Conservation (phyloP, 208 protist genomes). For the Trypanosoma congolense region DNA sequence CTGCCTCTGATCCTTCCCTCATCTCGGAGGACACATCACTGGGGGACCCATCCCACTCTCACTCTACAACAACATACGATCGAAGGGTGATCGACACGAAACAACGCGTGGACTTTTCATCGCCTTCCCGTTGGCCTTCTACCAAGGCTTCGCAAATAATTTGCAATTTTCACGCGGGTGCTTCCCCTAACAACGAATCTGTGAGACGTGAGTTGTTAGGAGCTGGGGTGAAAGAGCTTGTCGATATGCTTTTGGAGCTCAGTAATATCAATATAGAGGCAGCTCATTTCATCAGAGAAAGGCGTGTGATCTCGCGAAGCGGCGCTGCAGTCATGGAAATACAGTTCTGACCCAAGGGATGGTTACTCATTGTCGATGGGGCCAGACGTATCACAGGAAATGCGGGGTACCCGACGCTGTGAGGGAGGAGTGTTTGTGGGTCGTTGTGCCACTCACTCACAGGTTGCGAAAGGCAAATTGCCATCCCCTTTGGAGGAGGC, state of each 20-base stretch:
- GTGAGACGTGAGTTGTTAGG: conserved; percentile 51
- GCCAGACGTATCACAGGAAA: too few species aligned
- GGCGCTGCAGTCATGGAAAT: conserved; percentile 5
- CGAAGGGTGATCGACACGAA: neutral
- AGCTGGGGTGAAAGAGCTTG: conserved; percentile 52
- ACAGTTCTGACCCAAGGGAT: neutral
- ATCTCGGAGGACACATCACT: neutral
- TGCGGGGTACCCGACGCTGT: too few species aligned
- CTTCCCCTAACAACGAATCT: conserved; percentile 19
- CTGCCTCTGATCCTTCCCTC: neutral
- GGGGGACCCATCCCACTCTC: neutral
- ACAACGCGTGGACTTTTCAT: neutral
- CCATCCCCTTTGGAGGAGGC: too few species aligned
- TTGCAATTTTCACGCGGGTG: neutral
- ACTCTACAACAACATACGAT: neutral
- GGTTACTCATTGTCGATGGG: too few species aligned
- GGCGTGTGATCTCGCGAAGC: conserved; percentile 50
- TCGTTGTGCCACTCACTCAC: too few species aligned
- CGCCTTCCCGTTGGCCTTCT: neutral
- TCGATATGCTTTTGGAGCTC: conserved; percentile 69
- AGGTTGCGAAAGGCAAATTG: too few species aligned
- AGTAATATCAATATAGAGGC: conserved; percentile 57
- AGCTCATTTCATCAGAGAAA: conserved; percentile 66
- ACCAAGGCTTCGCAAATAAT: neutral
- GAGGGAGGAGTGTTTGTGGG: too few species aligned